Conservation (phyloP, 306 rosid genomes). For the Malus sylvestris region DNA sequence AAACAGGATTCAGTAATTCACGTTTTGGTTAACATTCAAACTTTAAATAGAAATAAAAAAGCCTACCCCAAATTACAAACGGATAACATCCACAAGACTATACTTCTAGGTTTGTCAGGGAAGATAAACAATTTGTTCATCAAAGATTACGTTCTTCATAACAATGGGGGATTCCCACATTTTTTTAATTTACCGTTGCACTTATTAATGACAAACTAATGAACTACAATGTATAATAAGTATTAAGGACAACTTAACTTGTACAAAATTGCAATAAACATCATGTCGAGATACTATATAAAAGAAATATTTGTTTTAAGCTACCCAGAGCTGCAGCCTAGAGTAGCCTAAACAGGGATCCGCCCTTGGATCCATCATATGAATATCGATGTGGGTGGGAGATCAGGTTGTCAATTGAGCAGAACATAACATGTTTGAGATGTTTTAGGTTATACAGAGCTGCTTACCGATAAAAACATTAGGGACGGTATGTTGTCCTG, state of each 20-base stretch:
- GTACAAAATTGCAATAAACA: not conserved
- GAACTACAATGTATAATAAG: not conserved
- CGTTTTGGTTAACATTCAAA: not conserved
- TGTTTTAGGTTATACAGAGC: not conserved
- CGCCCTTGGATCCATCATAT: not conserved
- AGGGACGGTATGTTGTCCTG: conserved; percentile 95
- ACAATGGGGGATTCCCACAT: not conserved
- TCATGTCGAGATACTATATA: not conserved
- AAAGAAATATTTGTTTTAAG: not conserved
- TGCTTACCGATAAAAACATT: conserved; percentile 82
- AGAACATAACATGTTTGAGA: not conserved
- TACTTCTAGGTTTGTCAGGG: not conserved
- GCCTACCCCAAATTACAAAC: not conserved
- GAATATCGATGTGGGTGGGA: no score
- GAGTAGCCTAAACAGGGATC: not conserved
- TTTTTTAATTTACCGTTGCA: not conserved
- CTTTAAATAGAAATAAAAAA: not conserved
- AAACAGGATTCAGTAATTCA: not conserved
- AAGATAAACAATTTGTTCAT: not conserved
- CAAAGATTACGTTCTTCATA: not conserved
- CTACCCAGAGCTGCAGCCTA: not conserved
- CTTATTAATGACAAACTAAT: not conserved
- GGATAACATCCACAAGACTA: not conserved
- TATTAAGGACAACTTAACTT: not conserved
- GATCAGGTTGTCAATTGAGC: not conserved